These are phyloP conservation scores for Berkeleyomyces rouxiae DNA, from an alignment of 2,329 filamentous ascomycete species.

Conservation along the genomic window DNA sequence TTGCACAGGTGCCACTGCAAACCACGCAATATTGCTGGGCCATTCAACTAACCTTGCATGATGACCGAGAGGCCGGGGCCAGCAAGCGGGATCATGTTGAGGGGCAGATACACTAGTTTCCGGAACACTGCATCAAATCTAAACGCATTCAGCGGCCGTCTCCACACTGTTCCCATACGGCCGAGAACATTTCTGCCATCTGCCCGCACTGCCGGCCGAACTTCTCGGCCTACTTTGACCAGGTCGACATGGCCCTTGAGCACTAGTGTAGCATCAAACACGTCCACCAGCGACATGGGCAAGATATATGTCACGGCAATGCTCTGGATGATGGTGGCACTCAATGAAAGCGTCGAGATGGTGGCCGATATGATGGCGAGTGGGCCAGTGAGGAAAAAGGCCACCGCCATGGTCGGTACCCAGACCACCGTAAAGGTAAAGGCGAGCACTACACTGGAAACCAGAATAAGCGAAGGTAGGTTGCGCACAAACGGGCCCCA, in stretches of 20 bases:
- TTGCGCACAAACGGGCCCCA: slow-evolving; percentile 43
- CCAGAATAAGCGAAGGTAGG: slow-evolving; percentile 43
- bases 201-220: slow-evolving; percentile 38
- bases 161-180: slow-evolving; percentile 39
- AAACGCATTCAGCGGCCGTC: slow-evolving; percentile 39
- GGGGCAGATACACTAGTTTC: slow-evolving; percentile 70
- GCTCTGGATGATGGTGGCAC: slow-evolving; percentile 39
- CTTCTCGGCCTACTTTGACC: slow-evolving; percentile 56
- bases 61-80: slow-evolving; percentile 44
- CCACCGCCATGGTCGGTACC: slow-evolving; percentile 63
- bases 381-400: slow-evolving; percentile 73
- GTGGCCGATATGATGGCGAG: slow-evolving; percentile 58
- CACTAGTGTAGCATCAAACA: slow-evolving; percentile 62
- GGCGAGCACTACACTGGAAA: slow-evolving; percentile 55
- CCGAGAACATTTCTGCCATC: slow-evolving; percentile 31
- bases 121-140: slow-evolving; percentile 49
- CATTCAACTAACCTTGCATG: slow-evolving; percentile 42
- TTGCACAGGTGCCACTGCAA: too few relatives aligned
- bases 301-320: slow-evolving; percentile 56
- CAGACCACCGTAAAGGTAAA: slow-evolving; percentile 85
- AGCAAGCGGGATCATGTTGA: slow-evolving; percentile 85
- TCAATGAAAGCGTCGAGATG: slow-evolving; percentile 49
- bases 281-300: slow-evolving; percentile 69
- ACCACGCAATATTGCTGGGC: not conserved
- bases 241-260: slow-evolving; percentile 37